A percentile compares a stretch with the other conserved stretches of the same genome.
Conservation (phyloP, 352 stramenopile genomes). For the Globisporangium emineosum region DNA sequence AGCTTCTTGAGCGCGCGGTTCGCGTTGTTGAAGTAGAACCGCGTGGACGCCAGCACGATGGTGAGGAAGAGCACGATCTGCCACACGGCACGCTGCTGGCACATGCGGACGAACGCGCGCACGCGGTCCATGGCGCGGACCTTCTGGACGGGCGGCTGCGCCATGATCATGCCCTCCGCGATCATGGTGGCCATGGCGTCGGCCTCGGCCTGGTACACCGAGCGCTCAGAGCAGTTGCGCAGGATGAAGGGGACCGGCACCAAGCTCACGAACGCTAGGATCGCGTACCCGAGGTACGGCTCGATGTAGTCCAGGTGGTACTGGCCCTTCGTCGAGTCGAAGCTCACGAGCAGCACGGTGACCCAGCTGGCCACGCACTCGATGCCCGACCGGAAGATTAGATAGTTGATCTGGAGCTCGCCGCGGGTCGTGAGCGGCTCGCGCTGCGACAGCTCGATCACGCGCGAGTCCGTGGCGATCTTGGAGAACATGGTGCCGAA, state of each 20-base stretch:
- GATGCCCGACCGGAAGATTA: constrained; percentile 53
- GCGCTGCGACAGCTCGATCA: constrained; percentile 79
- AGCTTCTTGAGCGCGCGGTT: constrained; percentile 32
- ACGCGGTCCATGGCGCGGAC: constrained; percentile 17
- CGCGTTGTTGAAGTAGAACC: constrained; percentile 46
- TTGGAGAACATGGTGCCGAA: constrained; percentile 84
- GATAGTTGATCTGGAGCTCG: constrained; percentile 74
- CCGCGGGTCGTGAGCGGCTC: constrained; percentile 68
- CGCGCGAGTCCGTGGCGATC: constrained; percentile 75
- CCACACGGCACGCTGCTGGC: constrained; percentile 69
- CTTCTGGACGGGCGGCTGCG: neutral
- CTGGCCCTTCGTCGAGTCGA: constrained; percentile 36
- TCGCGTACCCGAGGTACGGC: constrained; percentile 46
- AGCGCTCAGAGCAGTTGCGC: constrained; percentile 56
- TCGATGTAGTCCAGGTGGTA: constrained; percentile 44
- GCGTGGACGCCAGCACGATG: constrained; percentile 30
- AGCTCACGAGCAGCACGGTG: constrained; percentile 43
- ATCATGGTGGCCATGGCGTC: constrained; percentile 14
- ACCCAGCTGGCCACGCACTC: constrained; percentile 51
- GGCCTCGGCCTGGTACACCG: constrained; percentile 26
- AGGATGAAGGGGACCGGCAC: constrained; percentile 61
- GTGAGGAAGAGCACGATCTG: constrained; percentile 74
- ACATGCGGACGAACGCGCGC: constrained; percentile 56
- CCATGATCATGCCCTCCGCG: constrained; percentile 1
- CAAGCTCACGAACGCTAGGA: constrained; percentile 48